phyloP scores from a whole-genome alignment of 2,329 filamentous ascomycete genomes.

The Cercospora nicotianae region DNA sequence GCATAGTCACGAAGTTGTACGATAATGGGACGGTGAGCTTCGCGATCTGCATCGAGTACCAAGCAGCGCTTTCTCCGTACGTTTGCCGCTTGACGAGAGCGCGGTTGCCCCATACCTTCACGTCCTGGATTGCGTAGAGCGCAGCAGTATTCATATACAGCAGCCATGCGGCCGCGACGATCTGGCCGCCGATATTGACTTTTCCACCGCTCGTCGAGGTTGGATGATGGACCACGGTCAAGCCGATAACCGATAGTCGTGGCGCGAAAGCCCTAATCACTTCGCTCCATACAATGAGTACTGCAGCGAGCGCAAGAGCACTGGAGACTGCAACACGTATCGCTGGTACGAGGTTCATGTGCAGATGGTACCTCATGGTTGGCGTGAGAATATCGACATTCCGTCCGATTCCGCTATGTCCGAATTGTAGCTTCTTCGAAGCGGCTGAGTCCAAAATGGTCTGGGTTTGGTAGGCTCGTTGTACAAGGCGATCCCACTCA shows the following conservation, averaged over 20 bases:
- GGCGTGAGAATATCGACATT: conserved; percentile 61
- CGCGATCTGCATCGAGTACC: conserved; percentile 92
- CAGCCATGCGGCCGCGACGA: conserved; percentile 83
- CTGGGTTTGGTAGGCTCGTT: conserved; percentile 72
- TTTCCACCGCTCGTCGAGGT: conserved; percentile 62
- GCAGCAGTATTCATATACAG: conserved; percentile 94
- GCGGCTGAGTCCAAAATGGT: conserved; percentile 79
- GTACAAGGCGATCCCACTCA: conserved; percentile 80
- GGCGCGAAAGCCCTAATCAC: conserved; percentile 80
- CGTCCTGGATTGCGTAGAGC: conserved; percentile 81
- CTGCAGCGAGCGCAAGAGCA: conserved; percentile 71
- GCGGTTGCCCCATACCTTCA: conserved; percentile 96
- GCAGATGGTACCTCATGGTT: conserved; percentile 74
- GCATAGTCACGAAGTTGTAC: conserved; percentile 95
- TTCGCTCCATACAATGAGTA: conserved; percentile 90
- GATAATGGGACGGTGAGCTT: conserved; percentile 88
- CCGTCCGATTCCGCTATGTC: conserved; percentile 38
- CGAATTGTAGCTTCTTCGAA: conserved; percentile 78
- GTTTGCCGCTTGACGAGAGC: conserved; percentile 89
- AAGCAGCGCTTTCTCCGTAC: conserved; percentile 88
- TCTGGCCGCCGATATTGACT: conserved; percentile 82
- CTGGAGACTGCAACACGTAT: conserved; percentile 64
- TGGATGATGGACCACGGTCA: conserved; percentile 73
- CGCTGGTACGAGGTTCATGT: conserved; percentile 72
- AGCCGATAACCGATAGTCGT: conserved; percentile 67